These are phyloP conservation scores for Penicillium argentinense DNA, from an alignment of 495 filamentous ascomycete genomes.

Conservation along the genomic window DNA sequence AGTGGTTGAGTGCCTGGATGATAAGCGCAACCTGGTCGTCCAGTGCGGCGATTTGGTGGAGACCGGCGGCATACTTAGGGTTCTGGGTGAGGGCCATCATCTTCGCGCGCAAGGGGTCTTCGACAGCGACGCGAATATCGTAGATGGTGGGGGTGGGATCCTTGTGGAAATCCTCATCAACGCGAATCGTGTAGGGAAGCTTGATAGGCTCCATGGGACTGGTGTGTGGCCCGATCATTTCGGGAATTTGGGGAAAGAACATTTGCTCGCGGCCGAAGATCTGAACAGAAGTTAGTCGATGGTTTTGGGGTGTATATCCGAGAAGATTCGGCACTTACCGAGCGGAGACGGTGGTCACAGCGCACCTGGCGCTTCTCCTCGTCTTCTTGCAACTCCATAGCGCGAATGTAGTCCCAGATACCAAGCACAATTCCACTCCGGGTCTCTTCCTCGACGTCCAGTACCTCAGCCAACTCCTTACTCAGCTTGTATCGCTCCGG, in stretches of 20 bases:
- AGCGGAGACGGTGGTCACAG: constrained; percentile 78
- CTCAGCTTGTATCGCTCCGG: constrained; percentile 81
- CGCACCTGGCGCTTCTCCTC: constrained; percentile 89
- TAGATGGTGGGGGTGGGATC: constrained; percentile 70
- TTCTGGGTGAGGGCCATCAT: constrained; percentile 59
- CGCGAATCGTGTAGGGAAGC: constrained; percentile 89
- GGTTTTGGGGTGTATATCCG: background rate
- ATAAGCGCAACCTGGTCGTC: constrained; percentile 84
- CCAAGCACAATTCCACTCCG: constrained; percentile 82
- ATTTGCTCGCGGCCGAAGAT: constrained; percentile 76
- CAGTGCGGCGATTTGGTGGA: constrained; percentile 67
- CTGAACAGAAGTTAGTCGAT: constrained; percentile 40
- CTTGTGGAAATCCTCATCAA: constrained; percentile 79
- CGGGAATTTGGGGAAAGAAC: constrained; percentile 85
- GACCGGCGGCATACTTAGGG: constrained; percentile 50
- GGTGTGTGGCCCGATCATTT: constrained; percentile 70
- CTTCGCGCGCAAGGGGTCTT: constrained; percentile 73
- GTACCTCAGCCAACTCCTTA: constrained; percentile 74
- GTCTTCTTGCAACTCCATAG: constrained; percentile 84
- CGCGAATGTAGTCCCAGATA: constrained; percentile 92
- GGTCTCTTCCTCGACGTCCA: constrained; percentile 86
- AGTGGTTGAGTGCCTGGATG: constrained; percentile 72
- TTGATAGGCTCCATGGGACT: constrained; percentile 77
- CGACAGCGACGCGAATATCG: constrained; percentile 82
- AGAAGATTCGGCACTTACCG: constrained; percentile 51